Conservation (phyloP, 139 green algal genomes). For the Dunaliella sp. region DNA sequence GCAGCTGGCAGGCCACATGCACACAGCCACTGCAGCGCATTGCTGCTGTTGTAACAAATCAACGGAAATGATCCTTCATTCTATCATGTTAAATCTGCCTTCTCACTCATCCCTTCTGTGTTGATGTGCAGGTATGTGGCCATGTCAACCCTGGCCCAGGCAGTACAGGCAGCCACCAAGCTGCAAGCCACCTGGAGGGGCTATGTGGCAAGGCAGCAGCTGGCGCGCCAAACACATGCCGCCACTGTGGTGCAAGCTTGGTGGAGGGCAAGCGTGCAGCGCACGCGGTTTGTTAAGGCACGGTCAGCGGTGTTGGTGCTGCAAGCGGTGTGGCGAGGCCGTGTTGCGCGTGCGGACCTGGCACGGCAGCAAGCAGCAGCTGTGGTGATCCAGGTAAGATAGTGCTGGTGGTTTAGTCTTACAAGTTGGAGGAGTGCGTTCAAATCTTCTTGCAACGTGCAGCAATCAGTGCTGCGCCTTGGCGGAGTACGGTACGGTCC, state of each 20-base stretch:
- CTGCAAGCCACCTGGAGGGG: constrained; percentile 50
- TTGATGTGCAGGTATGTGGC: too few relatives aligned
- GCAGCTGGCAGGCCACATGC: too few relatives aligned
- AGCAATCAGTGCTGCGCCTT: too few relatives aligned
- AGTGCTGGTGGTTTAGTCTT: too few relatives aligned
- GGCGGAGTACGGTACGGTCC: too few relatives aligned
- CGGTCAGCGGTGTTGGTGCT: constrained; percentile 20
- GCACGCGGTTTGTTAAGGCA: constrained; percentile 25
- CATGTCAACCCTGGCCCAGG: background rate
- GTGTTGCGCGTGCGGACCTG: constrained; percentile 4
- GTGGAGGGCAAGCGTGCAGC: background rate
- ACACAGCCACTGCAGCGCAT: too few relatives aligned
- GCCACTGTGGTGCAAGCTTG: constrained; percentile 36
- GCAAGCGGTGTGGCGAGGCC: constrained; percentile 33
- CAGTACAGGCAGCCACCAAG: background rate
- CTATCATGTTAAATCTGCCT: too few relatives aligned
- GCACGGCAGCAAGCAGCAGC: constrained; percentile 24
- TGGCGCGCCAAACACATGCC: constrained; percentile 6
- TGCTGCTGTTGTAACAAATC: too few relatives aligned
- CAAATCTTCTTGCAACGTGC: too few relatives aligned
- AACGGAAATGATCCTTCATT: too few relatives aligned
- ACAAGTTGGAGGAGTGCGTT: too few relatives aligned
- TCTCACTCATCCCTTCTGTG: too few relatives aligned
- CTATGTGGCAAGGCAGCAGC: constrained; percentile 17
- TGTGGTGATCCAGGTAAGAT: background rate